These are phyloP conservation scores for Barnettozyma wickerhamii DNA, from an alignment of 805 yeast genomes.

Conservation along the genomic window DNA sequence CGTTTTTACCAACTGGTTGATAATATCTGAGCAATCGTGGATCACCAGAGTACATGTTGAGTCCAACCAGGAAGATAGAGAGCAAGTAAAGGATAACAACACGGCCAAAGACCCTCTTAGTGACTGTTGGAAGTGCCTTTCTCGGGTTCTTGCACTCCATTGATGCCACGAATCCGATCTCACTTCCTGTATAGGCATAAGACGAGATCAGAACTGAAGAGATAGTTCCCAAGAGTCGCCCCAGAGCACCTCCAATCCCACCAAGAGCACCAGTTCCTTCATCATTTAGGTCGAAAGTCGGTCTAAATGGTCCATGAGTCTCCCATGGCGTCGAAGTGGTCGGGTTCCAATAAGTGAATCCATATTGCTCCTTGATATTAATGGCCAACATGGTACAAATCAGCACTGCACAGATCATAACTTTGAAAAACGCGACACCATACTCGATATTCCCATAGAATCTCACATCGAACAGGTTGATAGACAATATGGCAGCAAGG, in stretches of 20 bases:
- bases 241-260: conserved; percentile 60
- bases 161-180: conserved; percentile 77
- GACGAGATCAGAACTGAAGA: conserved; percentile 62
- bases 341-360: conserved; percentile 67
- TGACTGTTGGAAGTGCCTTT: conserved; percentile 70
- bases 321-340: conserved; percentile 42
- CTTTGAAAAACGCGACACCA: conserved; percentile 52
- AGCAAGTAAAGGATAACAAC: conserved; percentile 60
- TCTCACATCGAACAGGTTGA: conserved; percentile 65
- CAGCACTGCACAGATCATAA: conserved; percentile 47
- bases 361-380: conserved; percentile 47
- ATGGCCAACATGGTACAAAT: conserved; percentile 62
- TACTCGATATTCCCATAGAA: conserved; percentile 75
- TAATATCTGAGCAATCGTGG: conserved; percentile 61
- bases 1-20: conserved; percentile 14
- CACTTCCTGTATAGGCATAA: conserved; percentile 79
- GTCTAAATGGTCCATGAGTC: conserved; percentile 70
- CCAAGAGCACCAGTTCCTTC: conserved; percentile 45
- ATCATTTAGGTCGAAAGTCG: conserved; percentile 64
- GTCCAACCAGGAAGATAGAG: conserved; percentile 63
- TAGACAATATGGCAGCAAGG: conserved; percentile 38
- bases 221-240: conserved; percentile 55
- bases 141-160: conserved; percentile 85
- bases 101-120: conserved; percentile 69
- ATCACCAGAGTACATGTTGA: conserved; percentile 75